Conservation (phyloP, 1,284 basidiomycete species). For the Marasmius sp. region DNA sequence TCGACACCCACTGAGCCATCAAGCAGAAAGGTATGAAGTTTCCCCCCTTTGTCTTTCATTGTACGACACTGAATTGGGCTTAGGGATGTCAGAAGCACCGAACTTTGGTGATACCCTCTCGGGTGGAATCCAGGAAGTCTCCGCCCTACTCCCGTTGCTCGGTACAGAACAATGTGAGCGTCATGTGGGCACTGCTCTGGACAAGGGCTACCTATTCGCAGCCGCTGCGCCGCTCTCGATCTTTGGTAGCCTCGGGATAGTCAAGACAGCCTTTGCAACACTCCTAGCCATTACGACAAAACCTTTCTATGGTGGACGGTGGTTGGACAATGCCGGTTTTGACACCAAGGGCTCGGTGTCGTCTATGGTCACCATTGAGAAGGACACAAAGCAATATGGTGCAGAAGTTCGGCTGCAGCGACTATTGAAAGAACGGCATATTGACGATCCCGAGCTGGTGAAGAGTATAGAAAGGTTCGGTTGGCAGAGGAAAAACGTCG, state of each 20-base stretch:
- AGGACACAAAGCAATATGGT: not conserved
- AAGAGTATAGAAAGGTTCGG: not conserved
- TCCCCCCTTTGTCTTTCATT: no score
- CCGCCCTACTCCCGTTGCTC: constrained; percentile 7
- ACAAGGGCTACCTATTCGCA: constrained; percentile 8
- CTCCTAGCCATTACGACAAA: not conserved
- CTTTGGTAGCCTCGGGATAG: constrained; percentile 10
- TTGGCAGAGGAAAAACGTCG: not conserved
- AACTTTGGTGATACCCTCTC: not conserved
- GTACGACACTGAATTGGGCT: no score
- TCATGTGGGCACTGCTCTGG: constrained; percentile 8
- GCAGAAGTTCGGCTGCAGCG: not conserved
- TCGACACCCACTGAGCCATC: no score
- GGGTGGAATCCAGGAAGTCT: constrained; percentile 6
- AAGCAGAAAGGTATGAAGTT: no score
- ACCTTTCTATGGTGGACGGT: not conserved
- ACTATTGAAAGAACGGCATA: not conserved
- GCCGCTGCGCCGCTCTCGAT: constrained; percentile 7
- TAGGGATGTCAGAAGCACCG: not conserved
- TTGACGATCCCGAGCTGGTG: not conserved
- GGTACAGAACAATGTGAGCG: constrained; percentile 10
- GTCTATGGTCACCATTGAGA: not conserved
- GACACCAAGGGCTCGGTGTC: not conserved
- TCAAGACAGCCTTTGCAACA: constrained; percentile 2
- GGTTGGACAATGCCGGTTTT: constrained; percentile 1